Evolutionary conservation across 2,329 filamentous ascomycete species (phyloP), one percentile per base, ranked within the genome.

Genomic region (Botrytis galanthina): DNA sequence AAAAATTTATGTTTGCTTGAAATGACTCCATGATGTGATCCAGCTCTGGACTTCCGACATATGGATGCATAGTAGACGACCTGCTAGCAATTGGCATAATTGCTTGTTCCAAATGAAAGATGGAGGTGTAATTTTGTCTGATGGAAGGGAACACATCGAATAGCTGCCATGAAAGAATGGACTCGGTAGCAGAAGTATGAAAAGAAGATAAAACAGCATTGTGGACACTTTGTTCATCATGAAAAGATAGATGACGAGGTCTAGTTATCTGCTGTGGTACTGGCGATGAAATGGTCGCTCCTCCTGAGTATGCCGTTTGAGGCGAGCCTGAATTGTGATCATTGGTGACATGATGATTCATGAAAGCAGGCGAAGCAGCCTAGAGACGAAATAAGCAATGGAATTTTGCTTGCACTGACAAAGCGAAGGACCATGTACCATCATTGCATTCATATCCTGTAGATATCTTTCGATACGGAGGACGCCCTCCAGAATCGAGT

Each of bases 131-230:
- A 26, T 83, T 83, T 42, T 83, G 79, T 1, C 85, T 80, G 37
- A 87, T 80, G 18, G 81, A 81, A 3, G 83, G 82, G 61, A 85
- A 85, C 2, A 81, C 79, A 42, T 85, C 82, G 72, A 87, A 86
- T 72, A 86, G 84, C 10, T 84, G 85, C 86, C 85, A 87, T 72
- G 85, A 83, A 0, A 87, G 81, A n/a, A 87, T 82, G 0, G 84
- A 85, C 76, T 87, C 85, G 0, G 85, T 87, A 0, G 85, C 84
- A 0, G 85, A 86, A 0, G 84, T 86, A 76, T 87, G 86, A 81
- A 86, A 84, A 0, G 84, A 84, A 16, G 86, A 84, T 8, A 87
- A 79, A 3, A 85, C 83, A 0, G 86, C 85, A 73, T 87, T 87
- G 74, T 85, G 75, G 20, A 74, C 63, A 51, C 46, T 73, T n/a